These are phyloP conservation scores for Ilyonectria sp. DNA, from an alignment of 2,329 filamentous ascomycete species.

Conservation along the genomic window DNA sequence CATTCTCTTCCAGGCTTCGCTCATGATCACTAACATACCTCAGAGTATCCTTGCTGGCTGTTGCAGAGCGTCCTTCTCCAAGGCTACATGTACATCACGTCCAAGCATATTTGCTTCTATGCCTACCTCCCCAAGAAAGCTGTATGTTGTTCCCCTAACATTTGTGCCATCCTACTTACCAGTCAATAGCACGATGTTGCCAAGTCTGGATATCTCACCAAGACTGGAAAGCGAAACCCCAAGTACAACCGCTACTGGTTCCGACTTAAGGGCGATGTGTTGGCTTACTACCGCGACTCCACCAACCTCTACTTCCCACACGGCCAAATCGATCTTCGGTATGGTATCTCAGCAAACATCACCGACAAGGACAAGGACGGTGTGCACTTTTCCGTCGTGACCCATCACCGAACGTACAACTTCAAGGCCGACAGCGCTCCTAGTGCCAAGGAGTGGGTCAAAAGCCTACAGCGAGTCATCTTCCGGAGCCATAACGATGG, in stretches of 20 bases:
- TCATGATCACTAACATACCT: background rate
- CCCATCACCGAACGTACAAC: constrained; percentile 85
- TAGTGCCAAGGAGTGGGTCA: constrained; percentile 97
- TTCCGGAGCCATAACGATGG: constrained; percentile 97
- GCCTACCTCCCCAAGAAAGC: constrained; percentile 96
- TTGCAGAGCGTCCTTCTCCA: constrained; percentile 92
- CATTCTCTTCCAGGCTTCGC: background rate
- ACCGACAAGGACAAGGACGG: constrained; percentile 84
- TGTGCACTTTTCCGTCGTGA: constrained; percentile 84
- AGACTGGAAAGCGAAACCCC: constrained; percentile 89
- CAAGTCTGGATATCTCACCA: constrained; percentile 91
- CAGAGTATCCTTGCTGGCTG: constrained; percentile 94
- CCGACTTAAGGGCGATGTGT: constrained; percentile 88
- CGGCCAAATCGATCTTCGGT: constrained; percentile 92
- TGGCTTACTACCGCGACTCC: constrained; percentile 89
- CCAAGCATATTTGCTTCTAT: constrained; percentile 95
- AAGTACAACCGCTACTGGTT: constrained; percentile 96
- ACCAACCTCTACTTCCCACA: constrained; percentile 92
- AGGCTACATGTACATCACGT: constrained; percentile 96
- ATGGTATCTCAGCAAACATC: constrained; percentile 89
- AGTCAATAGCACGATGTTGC: constrained; percentile 74
- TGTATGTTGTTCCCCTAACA: constrained; percentile 63
- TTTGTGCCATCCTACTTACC: constrained; percentile 31
- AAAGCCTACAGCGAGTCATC: constrained; percentile 92
- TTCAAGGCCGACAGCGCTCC: constrained; percentile 90